phyloP scores from a whole-genome alignment of 441 rosid species.

The Populus tomentosa region DNA sequence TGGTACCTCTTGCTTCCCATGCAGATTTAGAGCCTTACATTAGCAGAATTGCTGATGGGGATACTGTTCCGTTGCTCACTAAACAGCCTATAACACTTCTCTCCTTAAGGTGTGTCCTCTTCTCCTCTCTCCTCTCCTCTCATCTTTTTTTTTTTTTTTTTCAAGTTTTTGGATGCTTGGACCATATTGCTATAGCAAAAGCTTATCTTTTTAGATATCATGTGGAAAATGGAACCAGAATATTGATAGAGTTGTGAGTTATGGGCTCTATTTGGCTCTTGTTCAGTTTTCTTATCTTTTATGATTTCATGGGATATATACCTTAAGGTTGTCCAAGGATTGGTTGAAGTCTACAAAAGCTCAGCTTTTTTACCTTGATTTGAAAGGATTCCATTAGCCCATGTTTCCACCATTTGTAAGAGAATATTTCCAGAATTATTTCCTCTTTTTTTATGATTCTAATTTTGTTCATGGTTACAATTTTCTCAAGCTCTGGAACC shows the following conservation, averaged over 20 bases:
- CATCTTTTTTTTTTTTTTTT: neutral
- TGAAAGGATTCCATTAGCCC: too few relatives aligned
- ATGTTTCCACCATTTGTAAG: neutral
- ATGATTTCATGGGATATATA: neutral
- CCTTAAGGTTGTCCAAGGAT: neutral
- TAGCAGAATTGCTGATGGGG: constrained; percentile 80
- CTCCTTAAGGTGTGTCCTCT: constrained; percentile 52
- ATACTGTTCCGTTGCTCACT: constrained; percentile 62
- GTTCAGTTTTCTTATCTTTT: neutral
- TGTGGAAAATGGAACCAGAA: too few relatives aligned
- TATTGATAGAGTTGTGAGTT: too few relatives aligned
- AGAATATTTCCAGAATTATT: neutral
- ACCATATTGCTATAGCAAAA: too few relatives aligned
- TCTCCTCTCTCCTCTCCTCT: neutral
- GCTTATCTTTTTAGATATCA: too few relatives aligned
- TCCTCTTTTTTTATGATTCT: constrained; percentile 5
- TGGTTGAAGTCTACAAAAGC: too few relatives aligned
- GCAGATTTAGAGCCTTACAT: constrained; percentile 79
- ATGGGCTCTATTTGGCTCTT: neutral
- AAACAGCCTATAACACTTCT: constrained; percentile 60
- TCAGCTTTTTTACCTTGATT: too few relatives aligned
- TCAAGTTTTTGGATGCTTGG: neutral
- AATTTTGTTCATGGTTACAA: neutral
- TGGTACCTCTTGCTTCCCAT: constrained; percentile 78
- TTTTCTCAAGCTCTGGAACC: constrained; percentile 70